Evolutionary conservation across 495 filamentous ascomycete genomes (phyloP).

Genomic region (Parmelia sp.): DNA sequence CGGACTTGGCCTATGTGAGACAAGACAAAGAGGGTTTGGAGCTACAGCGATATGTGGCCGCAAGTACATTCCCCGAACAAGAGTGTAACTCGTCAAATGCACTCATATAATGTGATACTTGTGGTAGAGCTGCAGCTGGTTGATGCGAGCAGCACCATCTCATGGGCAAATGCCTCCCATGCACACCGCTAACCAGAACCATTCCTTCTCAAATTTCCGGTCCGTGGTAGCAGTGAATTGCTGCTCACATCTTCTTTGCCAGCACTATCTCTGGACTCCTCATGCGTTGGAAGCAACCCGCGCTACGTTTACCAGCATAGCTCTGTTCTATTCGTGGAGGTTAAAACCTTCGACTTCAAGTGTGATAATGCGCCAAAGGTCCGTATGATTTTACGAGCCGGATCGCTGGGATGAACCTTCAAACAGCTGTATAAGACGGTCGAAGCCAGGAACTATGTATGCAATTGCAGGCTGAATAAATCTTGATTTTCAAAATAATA

Average conservation of each 20-base stretch:
- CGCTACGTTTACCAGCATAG: slow-evolving; percentile 38
- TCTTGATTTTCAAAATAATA: slow-evolving; percentile 7
- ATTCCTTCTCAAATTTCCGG: neutral
- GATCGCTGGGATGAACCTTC: slow-evolving; percentile 6
- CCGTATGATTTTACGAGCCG: slow-evolving; percentile 1
- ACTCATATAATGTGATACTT: neutral
- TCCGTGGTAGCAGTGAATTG: neutral
- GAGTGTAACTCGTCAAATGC: neutral
- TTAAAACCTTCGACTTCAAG: slow-evolving; percentile 42
- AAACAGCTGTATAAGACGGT: neutral
- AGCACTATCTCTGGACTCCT: neutral
- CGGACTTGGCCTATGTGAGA: neutral
- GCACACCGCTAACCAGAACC: neutral
- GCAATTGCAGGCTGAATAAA: slow-evolving; percentile 8
- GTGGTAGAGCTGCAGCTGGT: neutral
- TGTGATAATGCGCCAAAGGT: slow-evolving; percentile 9
- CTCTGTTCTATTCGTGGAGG: slow-evolving; percentile 41
- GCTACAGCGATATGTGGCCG: too few species aligned
- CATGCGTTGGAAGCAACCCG: neutral
- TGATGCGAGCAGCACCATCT: neutral
- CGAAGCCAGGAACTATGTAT: slow-evolving; percentile 6
- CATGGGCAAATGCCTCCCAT: neutral
- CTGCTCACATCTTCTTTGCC: neutral
- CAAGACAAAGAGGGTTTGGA: neutral
- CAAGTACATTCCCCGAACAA: slow-evolving; percentile 9